phyloP scores from a whole-genome alignment of 1,284 basidiomycete genomes.

The Grifola frondosa region DNA sequence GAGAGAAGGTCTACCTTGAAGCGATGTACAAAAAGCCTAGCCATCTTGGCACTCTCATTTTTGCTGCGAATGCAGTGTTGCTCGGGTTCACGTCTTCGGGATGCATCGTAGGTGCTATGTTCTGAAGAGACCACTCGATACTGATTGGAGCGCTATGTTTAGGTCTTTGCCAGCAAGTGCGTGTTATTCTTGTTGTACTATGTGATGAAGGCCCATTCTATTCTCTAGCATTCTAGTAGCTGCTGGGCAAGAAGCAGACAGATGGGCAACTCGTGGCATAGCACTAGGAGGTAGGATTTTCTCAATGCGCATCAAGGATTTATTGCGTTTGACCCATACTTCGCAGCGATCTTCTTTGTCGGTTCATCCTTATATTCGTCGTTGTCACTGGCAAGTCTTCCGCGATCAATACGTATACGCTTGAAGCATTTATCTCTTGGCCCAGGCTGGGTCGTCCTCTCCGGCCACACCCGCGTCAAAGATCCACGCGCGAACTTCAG shows the following conservation, averaged over 20 bases:
- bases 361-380: constrained; percentile 50
- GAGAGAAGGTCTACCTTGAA: constrained; percentile 42
- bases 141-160: too few relatives aligned
- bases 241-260: constrained; percentile 38
- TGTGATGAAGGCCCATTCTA: background rate
- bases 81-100: constrained; percentile 35
- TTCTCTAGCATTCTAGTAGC: constrained; percentile 44
- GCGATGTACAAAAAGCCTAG: constrained; percentile 60
- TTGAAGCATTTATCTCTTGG: constrained; percentile 9
- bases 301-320: background rate
- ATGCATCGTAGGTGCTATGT: too few relatives aligned
- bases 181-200: background rate
- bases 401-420: too few relatives aligned
- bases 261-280: constrained; percentile 55
- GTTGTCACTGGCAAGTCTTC: constrained; percentile 39
- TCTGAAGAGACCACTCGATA: too few relatives aligned
- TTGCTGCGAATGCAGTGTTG: constrained; percentile 53
- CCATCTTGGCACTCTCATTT: constrained; percentile 56
- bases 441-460: constrained; percentile 48
- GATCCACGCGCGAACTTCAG: constrained; percentile 47
- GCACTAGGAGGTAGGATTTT: constrained; percentile 45
- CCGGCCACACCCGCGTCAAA: constrained; percentile 42
- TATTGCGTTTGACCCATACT: background rate
- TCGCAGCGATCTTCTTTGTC: constrained; percentile 17
- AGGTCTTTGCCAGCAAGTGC: constrained; percentile 17